Evolutionary conservation across 495 filamentous ascomycete species (phyloP), one percentile per base, ranked within the genome.

Genomic region (Immersiella caudata): DNA sequence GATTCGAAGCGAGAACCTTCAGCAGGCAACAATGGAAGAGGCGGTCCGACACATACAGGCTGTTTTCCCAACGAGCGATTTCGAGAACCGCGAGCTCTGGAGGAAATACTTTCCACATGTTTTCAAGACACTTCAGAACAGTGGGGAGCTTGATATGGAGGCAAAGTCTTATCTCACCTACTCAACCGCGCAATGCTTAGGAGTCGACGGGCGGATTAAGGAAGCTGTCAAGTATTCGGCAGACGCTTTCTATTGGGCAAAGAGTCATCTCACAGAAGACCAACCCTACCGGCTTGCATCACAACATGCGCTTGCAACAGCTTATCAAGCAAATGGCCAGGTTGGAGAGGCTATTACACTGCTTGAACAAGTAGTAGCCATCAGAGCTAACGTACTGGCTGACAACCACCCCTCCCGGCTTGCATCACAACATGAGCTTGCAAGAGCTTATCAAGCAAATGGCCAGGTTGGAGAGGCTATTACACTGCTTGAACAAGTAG

Each of bases 401-500:
- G 69, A 79, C 68, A 66, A 75, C 18, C 61, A 82, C 65, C 73
- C 70, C 5, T 0, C 16, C 51, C 73, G 70, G 68, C 73, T 83
- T 25, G 24, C 27, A 64, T 76, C 71, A 50, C 63, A 79, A 67
- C 63, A 79, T 51, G 52, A 1, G 35, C 76, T 80, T 49, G 75
- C 72, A 65, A 5, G 0, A 11, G 69, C 65, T 61, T 79, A 80
- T 61, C 2, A 24, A 33, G 0, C 9, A 11, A 59, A 64, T 49
- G 65, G 68, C 18, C 59, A 68, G 50, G 27, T 54, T 0, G 52
- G 66, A 46, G 27, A 81, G 63, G 79, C 78, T 33, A 67, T 80
- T 16, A 14, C 72, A 51, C 62, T 82, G 55, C 68, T 82, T 16
- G 72, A 83, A 68, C 70, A 75, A 24, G 76, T 80, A n/a, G 75